Conservation (phyloP, 2,329 filamentous ascomycete genomes). For the Hansfordia pulvinata region DNA sequence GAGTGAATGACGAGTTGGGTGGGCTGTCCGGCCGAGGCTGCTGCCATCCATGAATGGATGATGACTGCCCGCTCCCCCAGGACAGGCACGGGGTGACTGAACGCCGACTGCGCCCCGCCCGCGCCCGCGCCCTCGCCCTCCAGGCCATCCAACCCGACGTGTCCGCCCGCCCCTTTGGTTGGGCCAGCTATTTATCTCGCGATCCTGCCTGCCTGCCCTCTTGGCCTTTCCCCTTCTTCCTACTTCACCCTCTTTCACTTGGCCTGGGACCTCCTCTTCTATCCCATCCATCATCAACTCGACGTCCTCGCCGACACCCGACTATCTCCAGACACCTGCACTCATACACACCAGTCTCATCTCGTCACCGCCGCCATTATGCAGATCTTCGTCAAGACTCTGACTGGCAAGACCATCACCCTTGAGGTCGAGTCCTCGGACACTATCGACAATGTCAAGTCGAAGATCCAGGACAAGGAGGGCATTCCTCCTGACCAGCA, state of each 20-base stretch:
- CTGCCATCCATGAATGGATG: no score
- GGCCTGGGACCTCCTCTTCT: slow-evolving; percentile 4
- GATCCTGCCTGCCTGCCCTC: slow-evolving; percentile 17
- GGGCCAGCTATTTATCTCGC: slow-evolving; percentile 1
- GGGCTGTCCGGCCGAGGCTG: no score
- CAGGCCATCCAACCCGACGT: no score
- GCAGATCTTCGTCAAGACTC: slow-evolving; percentile 98
- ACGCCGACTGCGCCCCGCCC: no score
- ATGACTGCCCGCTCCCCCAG: no score
- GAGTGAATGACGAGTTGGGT: no score
- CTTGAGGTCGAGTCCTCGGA: slow-evolving; percentile 66
- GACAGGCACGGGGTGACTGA: no score
- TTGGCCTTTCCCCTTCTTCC: slow-evolving; percentile 12
- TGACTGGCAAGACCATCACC: slow-evolving; percentile 85
- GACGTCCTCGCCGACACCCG: not conserved
- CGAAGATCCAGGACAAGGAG: slow-evolving; percentile 85
- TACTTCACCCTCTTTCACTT: slow-evolving; percentile 5
- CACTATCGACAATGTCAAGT: slow-evolving; percentile 80
- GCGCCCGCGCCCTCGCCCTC: no score
- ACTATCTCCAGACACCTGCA: not conserved
- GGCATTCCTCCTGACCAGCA: slow-evolving; percentile 79
- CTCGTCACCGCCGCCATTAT: slow-evolving; percentile 38
- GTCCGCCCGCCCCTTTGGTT: no score
- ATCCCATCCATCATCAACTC: slow-evolving; percentile 6
- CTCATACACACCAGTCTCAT: no score